Base-by-base conservation (phyloP, 2,329 filamentous ascomycete genomes). In the Dactylonectria macrodidyma region DNA sequence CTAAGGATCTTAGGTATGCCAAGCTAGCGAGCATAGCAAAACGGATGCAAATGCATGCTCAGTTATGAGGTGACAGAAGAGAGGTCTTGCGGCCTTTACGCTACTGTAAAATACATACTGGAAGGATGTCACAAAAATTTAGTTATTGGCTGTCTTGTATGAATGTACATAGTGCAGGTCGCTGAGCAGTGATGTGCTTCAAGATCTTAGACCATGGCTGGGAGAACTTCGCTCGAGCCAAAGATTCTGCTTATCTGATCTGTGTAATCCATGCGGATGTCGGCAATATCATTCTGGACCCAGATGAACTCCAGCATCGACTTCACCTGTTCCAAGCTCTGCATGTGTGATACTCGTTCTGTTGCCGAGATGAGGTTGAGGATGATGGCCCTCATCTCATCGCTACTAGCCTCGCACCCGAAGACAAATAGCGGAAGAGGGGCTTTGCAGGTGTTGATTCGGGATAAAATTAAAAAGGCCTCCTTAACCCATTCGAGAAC, bases 281-380 rank as follows among this genome's bases (percentile, higher is more conserved):
- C 3, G 2, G 59, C 65, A 1, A 82, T 70, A 54, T 83, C 80
- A 4, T 80, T 73, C 51, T 82, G 81, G 3, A 77, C 74, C 81
- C 80, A 82, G 2, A 79, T 38, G 0, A 73, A 71, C 47, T 79
- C 60, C 1, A 82, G 12, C 4, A 81, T 24, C 1, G 52, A n/a
- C 44, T 68, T 73, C 0, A 74, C 50, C 4, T 73, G 62, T 1
- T 73, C 64, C 3, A 78, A 70, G 2, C 71, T 74, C 6, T 77
- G 63, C 1, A 71, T 74, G 0, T 65, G 61, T 8, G n/a, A n/a
- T 0, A 48, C 65, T 0, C 59, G 54, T 8, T 76, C 72, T 0
- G 77, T 77, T 46, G 68, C 76, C 0, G 71, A 30, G 11, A 82
- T 76, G 0, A 82, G 59, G 3, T 76, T 62, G 1, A 78, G 59